Conservation (phyloP, 805 yeast genomes). For the Myxozyma melibiosi region DNA sequence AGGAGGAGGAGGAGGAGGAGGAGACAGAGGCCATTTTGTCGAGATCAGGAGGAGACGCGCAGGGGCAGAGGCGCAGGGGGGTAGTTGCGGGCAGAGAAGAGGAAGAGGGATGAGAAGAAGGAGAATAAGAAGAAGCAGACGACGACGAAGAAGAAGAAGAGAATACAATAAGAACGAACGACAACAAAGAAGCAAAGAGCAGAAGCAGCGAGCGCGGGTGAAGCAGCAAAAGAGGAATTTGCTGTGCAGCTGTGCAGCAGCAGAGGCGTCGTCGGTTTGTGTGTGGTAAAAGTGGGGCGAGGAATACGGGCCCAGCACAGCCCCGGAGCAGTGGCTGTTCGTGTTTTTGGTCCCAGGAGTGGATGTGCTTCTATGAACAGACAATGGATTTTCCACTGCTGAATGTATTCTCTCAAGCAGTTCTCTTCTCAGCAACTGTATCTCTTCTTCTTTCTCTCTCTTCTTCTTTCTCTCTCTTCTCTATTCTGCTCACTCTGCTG, state of each 20-base stretch:
- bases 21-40: neutral
- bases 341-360: no score
- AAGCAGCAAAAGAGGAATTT: no score
- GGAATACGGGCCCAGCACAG: no score
- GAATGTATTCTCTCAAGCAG: neutral
- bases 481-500: no score
- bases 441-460: neutral
- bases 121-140: neutral
- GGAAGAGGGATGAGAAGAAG: neutral
- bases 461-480: constrained; percentile 5
- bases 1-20: neutral
- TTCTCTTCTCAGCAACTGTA: constrained; percentile 1
- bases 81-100: neutral
- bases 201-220: neutral
- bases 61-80: neutral
- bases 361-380: no score
- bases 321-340: no score
- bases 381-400: neutral
- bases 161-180: neutral
- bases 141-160: neutral
- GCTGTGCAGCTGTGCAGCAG: no score
- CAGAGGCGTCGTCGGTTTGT: no score
- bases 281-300: no score
- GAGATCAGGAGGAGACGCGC: neutral
- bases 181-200: neutral